phyloP scores from a whole-genome alignment of 2,329 filamentous ascomycete genomes.

The Colletotrichum siamense region DNA sequence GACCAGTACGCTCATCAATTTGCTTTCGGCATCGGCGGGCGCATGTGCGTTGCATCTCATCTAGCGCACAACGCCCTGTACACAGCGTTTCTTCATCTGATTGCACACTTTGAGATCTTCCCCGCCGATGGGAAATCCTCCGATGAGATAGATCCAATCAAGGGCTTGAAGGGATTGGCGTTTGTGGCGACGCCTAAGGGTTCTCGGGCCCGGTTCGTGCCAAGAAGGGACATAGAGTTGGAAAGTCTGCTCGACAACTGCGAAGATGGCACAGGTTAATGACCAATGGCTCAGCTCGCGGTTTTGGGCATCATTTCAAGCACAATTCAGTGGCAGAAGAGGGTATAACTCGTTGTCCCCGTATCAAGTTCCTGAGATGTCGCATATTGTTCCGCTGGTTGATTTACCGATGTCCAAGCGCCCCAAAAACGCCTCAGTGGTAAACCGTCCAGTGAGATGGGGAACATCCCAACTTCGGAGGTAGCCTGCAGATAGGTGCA shows the following conservation, averaged over 20 bases:
- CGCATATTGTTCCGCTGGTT: not conserved
- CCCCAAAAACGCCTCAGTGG: not conserved
- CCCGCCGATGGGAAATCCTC: not conserved
- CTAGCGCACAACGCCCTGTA: constrained; percentile 59
- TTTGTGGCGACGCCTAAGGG: constrained; percentile 20
- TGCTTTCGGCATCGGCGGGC: constrained; percentile 56
- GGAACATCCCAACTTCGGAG: not conserved
- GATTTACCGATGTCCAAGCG: not conserved
- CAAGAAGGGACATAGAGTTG: constrained; percentile 4
- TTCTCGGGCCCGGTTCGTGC: constrained; percentile 19
- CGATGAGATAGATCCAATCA: constrained; percentile 5
- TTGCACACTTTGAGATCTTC: constrained; percentile 52
- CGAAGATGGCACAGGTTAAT: not conserved
- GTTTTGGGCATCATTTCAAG: not conserved
- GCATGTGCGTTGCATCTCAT: constrained; percentile 62
- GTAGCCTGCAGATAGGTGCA: not conserved
- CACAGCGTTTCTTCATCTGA: constrained; percentile 54
- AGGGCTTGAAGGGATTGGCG: constrained; percentile 36
- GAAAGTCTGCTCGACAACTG: not conserved
- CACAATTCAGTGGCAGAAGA: not conserved
- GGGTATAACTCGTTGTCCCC: not conserved
- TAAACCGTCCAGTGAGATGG: not conserved
- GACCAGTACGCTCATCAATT: constrained; percentile 49
- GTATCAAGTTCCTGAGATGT: not conserved
- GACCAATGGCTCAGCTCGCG: not conserved